A percentile compares a stretch with the other conserved stretches of the same genome.
phyloP scores from a whole-genome alignment of 2,329 filamentous ascomycete species.

The Cryphonectria carpinicola region DNA sequence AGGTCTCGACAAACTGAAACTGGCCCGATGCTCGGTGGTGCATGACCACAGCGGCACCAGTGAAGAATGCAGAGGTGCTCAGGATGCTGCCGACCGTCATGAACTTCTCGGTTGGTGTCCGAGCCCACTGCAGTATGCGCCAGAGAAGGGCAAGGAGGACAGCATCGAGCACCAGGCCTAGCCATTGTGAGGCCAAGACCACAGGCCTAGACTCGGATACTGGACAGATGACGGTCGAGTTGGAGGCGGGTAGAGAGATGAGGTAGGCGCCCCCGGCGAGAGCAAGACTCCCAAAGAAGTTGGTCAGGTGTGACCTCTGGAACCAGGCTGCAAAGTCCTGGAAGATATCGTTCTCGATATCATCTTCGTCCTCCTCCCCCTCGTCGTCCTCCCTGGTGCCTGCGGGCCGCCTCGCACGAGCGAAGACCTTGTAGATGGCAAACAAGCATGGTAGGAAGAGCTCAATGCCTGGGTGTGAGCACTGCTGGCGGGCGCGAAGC shows the following conservation, averaged over 20 bases:
- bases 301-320: conserved; percentile 44
- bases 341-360: conserved; percentile 47
- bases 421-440: conserved; percentile 50
- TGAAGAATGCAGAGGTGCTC: conserved; percentile 44
- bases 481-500: conserved; percentile 54
- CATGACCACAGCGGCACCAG: conserved; percentile 43
- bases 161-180: conserved; percentile 52
- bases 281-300: conserved; percentile 42
- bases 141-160: conserved; percentile 52
- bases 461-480: conserved; percentile 54
- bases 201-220: conserved; percentile 43
- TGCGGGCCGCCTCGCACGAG: conserved; percentile 36
- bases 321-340: conserved; percentile 56
- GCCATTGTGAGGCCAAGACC: conserved; percentile 47
- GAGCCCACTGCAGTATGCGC: conserved; percentile 56
- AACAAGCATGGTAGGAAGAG: conserved; percentile 53
- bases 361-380: conserved; percentile 53
- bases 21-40: conserved; percentile 17
- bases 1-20: conserved; percentile 18
- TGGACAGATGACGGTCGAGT: conserved; percentile 59
- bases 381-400: conserved; percentile 30
- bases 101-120: conserved; percentile 52
- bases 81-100: conserved; percentile 50
- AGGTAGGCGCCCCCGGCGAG: conserved; percentile 50
- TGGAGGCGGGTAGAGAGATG: conserved; percentile 42